Base-by-base conservation (phyloP, 2,329 filamentous ascomycete species). In the Knufia fluminis region DNA sequence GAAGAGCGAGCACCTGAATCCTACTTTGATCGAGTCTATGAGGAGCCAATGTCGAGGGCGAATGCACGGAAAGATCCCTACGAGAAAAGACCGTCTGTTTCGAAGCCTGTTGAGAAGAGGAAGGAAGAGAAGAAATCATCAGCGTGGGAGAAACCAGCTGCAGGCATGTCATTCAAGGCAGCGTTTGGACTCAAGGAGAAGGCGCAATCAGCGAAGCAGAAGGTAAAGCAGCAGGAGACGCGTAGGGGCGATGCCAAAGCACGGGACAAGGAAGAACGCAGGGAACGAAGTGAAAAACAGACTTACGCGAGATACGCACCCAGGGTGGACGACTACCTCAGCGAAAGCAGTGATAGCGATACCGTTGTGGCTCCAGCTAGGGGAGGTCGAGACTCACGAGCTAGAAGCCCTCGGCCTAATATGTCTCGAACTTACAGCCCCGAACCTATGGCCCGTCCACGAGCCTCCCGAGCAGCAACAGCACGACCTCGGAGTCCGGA, bases 181-280 rank as follows among this genome's bases (percentile, higher is more conserved):
- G 51, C 39, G 20, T 19, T 49, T 17, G 54, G 52, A 10, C 42
- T 53, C 42, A 58, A 54, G 49, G 41, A 50, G 28, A 49, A 51
- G 9, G 52, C 57, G 17, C 52, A 59, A 26, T 52, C 54, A 45
- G 45, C 45, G 4, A 52, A 50, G 42, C 51, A 31, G 49, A 35
- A 32, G 53, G 48, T 40, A 52, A 19, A 23, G 33, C 33, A 49
- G 24, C 24, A 36, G 14, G 41, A 46, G 26, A 17, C 14, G 8
- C 45, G 51, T n/a, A 56, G 58, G 24, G 68, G 64, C 50, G 66
- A 69, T 28, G 65, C 61, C 46, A 71, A 68, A 59, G 58, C 56
- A 52, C 65, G 66, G 48, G 69, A 68, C 53, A 69, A 65, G 54
- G 69, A 71, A 56, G 66, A 68, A 46, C 65, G 60, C 48, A 65